phyloP scores from a whole-genome alignment of 2,329 filamentous ascomycete species.

The Ophiostoma tasmaniense region DNA sequence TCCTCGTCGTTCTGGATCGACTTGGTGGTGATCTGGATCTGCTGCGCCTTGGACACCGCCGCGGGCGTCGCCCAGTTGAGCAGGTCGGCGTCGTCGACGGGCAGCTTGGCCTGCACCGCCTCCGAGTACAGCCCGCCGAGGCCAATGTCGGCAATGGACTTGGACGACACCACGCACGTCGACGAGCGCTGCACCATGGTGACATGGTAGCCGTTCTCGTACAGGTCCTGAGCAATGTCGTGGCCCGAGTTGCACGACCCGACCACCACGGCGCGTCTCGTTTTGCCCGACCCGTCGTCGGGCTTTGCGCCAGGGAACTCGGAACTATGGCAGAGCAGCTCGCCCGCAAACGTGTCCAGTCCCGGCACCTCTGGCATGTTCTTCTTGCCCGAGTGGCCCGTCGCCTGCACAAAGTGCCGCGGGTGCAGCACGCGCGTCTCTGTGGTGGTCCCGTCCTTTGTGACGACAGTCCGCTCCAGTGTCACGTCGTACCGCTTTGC shows the following conservation, averaged over 20 bases:
- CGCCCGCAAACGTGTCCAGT: conserved; percentile 42
- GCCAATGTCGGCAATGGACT: conserved; percentile 35
- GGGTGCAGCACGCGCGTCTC: conserved; percentile 51
- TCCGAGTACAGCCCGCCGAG: conserved; percentile 36
- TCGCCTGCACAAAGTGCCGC: conserved; percentile 57
- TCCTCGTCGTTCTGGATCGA: conserved; percentile 31
- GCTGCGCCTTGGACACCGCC: conserved; percentile 43
- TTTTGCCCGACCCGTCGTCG: conserved; percentile 26
- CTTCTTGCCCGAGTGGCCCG: conserved; percentile 60
- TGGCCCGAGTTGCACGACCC: conserved; percentile 52
- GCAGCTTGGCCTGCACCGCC: conserved; percentile 30
- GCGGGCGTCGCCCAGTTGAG: conserved; percentile 41
- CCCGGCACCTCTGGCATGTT: conserved; percentile 51
- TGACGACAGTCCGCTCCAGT: conserved; percentile 39
- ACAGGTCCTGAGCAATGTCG: conserved; percentile 51
- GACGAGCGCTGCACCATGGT: conserved; percentile 53
- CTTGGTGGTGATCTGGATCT: conserved; percentile 34
- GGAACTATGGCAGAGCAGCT: conserved; percentile 46
- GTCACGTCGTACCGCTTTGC: conserved; percentile 47
- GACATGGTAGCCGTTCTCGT: conserved; percentile 49
- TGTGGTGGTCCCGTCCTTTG: conserved; percentile 9
- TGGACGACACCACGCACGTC: conserved; percentile 46
- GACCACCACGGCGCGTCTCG: conserved; percentile 45
- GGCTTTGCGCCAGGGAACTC: conserved; percentile 38
- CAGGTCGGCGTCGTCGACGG: conserved; percentile 51